Conservation (phyloP, 352 stramenopile species). For the Phytophthora pseudosyringae region DNA sequence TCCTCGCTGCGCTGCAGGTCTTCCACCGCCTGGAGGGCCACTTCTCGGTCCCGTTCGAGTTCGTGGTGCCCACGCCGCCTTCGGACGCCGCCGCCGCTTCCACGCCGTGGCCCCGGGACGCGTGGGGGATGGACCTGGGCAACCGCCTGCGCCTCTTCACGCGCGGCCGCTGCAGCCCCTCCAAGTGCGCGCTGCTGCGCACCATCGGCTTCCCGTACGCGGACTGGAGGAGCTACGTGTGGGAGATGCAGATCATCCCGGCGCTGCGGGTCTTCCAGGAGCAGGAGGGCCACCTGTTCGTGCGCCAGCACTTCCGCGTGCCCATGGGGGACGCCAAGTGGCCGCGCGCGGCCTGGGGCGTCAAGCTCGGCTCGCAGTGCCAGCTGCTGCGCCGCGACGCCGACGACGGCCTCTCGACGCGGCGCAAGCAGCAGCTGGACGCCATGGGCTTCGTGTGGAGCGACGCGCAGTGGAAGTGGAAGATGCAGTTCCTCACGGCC, state of each 20-base stretch:
- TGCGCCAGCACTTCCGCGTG: slow-evolving; percentile 91
- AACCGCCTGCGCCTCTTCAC: slow-evolving; percentile 62
- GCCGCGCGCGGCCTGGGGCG: slow-evolving; percentile 86
- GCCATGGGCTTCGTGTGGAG: slow-evolving; percentile 77
- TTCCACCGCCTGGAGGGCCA: slow-evolving; percentile 69
- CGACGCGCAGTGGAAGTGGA: slow-evolving; percentile 73
- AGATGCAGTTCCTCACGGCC: slow-evolving; percentile 64
- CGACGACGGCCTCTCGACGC: slow-evolving; percentile 15
- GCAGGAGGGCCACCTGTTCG: slow-evolving; percentile 91
- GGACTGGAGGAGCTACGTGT: slow-evolving; percentile 78
- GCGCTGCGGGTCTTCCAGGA: slow-evolving; percentile 85
- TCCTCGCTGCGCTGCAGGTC: slow-evolving; percentile 55
- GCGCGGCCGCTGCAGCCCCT: slow-evolving; percentile 59
- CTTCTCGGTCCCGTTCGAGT: slow-evolving; percentile 71
- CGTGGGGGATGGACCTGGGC: slow-evolving; percentile 59
- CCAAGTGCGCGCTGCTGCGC: slow-evolving; percentile 63
- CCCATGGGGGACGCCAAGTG: slow-evolving; percentile 72
- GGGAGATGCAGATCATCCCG: slow-evolving; percentile 70
- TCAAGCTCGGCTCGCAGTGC: slow-evolving; percentile 91
- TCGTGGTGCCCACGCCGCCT: slow-evolving; percentile 48
- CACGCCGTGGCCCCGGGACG: slow-evolving; percentile 51
- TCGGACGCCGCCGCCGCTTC: background rate
- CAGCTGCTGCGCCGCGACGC: slow-evolving; percentile 83
- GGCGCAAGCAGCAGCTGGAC: slow-evolving; percentile 57
- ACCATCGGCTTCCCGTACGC: slow-evolving; percentile 72